Conservation (phyloP, 148 eudicot species). For the Polygonum aviculare region DNA sequence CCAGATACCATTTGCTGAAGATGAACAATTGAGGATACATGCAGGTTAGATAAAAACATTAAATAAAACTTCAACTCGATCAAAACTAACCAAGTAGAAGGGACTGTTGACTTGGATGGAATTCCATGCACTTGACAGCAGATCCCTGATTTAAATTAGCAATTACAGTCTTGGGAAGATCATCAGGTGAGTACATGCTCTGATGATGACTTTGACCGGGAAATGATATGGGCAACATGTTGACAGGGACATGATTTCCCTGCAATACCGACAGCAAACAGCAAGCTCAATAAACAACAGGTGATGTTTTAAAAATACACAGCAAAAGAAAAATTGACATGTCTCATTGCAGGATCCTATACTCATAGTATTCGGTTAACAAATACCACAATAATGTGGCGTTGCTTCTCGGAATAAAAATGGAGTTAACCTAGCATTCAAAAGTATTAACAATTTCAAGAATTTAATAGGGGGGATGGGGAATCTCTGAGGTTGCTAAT, state of each 20-base stretch:
- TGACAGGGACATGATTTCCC: conserved; percentile 36
- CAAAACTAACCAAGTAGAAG: conserved; percentile 51
- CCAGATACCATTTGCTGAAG: neutral
- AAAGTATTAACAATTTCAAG: neutral
- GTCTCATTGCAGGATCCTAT: neutral
- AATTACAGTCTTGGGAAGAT: conserved; percentile 52
- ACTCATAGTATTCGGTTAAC: neutral
- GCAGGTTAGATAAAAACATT: neutral
- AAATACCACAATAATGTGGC: too few species aligned
- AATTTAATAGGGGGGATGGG: neutral
- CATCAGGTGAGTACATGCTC: conserved; percentile 30
- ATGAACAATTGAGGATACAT: neutral
- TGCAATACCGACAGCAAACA: conserved; percentile 10
- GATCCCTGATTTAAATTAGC: conserved; percentile 55
- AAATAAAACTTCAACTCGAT: neutral
- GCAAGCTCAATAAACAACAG: neutral
- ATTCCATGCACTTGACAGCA: conserved; percentile 60
- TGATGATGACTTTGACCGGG: conserved; percentile 30
- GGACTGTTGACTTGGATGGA: conserved; percentile 51
- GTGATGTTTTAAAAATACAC: neutral
- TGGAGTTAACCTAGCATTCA: neutral
- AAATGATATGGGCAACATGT: conserved; percentile 32
- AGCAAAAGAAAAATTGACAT: neutral
- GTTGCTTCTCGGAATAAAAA: too few species aligned
- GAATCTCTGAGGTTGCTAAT: neutral